Percentiles rank a stretch among this genome's conserved stretches.
These are phyloP conservation scores for Ascochyta clinopodiicola DNA, from an alignment of 2,329 filamentous ascomycete genomes.

Conservation along the genomic window DNA sequence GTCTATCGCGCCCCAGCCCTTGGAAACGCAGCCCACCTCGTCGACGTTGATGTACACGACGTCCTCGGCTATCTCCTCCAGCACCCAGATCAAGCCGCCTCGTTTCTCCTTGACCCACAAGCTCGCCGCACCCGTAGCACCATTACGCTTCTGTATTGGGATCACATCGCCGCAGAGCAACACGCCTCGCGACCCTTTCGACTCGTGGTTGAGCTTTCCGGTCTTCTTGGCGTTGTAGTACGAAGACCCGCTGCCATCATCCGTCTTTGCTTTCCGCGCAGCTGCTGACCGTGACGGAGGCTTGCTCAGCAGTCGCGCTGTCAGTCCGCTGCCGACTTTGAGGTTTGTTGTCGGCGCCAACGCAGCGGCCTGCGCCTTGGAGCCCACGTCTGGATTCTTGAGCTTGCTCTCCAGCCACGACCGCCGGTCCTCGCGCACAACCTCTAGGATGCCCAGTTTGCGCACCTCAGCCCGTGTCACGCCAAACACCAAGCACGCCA, in stretches of 20 bases:
- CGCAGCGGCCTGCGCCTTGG: constrained; percentile 44
- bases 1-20: constrained; percentile 75
- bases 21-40: constrained; percentile 75
- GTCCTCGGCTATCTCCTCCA: constrained; percentile 97
- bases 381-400: constrained; percentile 64
- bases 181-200: constrained; percentile 83
- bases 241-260: constrained; percentile 62
- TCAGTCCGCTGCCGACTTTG: constrained; percentile 82
- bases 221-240: constrained; percentile 56
- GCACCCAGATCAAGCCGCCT: constrained; percentile 92
- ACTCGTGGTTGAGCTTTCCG: constrained; percentile 69
- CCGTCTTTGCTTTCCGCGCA: constrained; percentile 68
- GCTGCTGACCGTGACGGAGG: constrained; percentile 66
- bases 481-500: constrained; percentile 98
- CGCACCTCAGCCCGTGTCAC: constrained; percentile 95
- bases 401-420: constrained; percentile 91
- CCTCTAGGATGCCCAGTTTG: constrained; percentile 92
- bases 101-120: constrained; percentile 99
- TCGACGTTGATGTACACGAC: constrained; percentile 79
- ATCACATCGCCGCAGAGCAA: constrained; percentile 97
- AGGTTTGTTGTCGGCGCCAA: constrained; percentile 51
- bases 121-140: constrained; percentile 87
- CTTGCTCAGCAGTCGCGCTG: constrained; percentile 86
- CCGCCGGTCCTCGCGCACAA: constrained; percentile 87
- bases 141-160: constrained; percentile 95